These are phyloP conservation scores for Cucurbita argyrosperma DNA, from an alignment of 306 rosid species.

Conservation along the genomic window DNA sequence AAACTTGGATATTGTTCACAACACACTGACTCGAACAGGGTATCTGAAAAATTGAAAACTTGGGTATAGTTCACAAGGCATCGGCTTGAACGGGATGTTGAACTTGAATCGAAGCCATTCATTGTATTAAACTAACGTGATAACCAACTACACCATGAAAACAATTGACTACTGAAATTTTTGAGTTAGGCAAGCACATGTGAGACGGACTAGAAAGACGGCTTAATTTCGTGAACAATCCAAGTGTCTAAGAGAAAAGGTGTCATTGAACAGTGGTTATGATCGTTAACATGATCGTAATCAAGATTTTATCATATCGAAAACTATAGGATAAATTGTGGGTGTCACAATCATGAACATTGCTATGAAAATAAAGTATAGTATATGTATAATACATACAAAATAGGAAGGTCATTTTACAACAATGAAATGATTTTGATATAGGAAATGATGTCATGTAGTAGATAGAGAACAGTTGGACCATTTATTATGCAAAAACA, in stretches of 20 bases:
- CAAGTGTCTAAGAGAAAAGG: not conserved
- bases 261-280: not conserved
- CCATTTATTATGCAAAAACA: not conserved
- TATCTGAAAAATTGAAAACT: not conserved
- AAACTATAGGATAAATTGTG: not conserved
- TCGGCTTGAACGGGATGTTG: too few species aligned
- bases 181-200: not conserved
- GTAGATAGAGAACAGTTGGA: not conserved
- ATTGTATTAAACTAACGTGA: conserved; percentile 95
- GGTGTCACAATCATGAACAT: not conserved
- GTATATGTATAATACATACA: not conserved
- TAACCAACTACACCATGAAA: conserved; percentile 63
- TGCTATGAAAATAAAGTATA: not conserved
- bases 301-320: not conserved
- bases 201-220: not conserved
- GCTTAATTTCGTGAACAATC: not conserved
- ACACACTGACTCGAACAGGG: not conserved
- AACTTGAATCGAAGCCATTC: conserved; percentile 29
- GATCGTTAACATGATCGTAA: not conserved
- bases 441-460: not conserved
- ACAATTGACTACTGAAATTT: too few species aligned
- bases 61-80: conserved; percentile 1
- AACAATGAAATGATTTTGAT: not conserved
- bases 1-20: not conserved
- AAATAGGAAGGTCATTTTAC: not conserved